A percentile compares a stretch with the other conserved stretches of the same genome.
Evolutionary conservation across 352 stramenopile species (phyloP).

Genomic region (Phytophthora boehmeriae): DNA sequence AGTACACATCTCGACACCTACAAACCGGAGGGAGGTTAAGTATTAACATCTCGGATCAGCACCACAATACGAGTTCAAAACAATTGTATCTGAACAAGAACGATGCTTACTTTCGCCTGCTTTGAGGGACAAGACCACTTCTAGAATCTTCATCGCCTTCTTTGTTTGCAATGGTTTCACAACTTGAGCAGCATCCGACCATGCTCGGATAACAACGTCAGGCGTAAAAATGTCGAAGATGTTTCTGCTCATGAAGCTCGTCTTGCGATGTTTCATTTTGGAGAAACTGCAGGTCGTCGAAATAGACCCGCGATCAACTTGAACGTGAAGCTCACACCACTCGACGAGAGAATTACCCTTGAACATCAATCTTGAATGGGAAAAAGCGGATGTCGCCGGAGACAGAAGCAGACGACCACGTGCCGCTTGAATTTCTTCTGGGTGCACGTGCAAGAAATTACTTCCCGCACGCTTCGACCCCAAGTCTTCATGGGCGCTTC

Average conservation of each 20-base stretch:
- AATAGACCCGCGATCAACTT: conserved; percentile 14
- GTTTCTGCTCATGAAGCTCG: background rate
- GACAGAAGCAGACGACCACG: conserved; percentile 48
- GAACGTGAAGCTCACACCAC: background rate
- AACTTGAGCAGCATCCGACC: conserved; percentile 30
- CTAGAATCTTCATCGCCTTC: conserved; percentile 9
- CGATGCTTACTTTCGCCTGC: conserved; percentile 36
- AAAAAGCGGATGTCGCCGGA: conserved; percentile 20
- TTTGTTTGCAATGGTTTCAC: conserved; percentile 17
- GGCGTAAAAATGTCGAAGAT: background rate
- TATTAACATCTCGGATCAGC: background rate
- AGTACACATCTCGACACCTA: conserved; percentile 83
- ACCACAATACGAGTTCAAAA: background rate
- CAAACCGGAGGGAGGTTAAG: background rate
- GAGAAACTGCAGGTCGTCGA: conserved; percentile 25
- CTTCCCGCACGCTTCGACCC: conserved; percentile 7
- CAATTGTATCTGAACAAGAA: background rate
- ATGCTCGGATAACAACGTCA: conserved; percentile 2
- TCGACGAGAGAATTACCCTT: no score
- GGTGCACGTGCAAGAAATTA: conserved; percentile 53
- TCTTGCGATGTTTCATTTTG: conserved; percentile 10
- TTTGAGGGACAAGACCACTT: conserved; percentile 29
- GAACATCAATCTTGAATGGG: conserved; percentile 4
- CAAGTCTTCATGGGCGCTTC: background rate
- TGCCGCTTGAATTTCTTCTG: conserved; percentile 74